Base-by-base conservation (phyloP, 2,329 filamentous ascomycete genomes). In the Fusarium newnesense region DNA sequence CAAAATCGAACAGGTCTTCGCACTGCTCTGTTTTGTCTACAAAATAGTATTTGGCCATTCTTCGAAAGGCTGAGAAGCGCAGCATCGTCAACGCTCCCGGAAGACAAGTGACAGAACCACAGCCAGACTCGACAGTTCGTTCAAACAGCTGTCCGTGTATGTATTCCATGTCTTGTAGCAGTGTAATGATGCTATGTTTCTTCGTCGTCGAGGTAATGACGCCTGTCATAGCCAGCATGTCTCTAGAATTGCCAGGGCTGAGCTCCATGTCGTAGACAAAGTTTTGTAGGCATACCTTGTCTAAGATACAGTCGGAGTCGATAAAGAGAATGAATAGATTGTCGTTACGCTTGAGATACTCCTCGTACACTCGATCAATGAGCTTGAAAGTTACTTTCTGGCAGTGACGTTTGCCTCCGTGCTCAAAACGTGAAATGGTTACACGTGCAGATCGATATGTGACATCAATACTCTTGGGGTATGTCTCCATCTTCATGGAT, bases 191-290 rank as follows among this genome's bases (percentile, higher is more conserved):
- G 75, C 93, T 94, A 81, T 97, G 93, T 77, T 93, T 96, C 77
- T 92, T 90, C 0, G 96, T 97, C 0, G 95, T 98, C 2, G 95
- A 96, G 4, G 96, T 98, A 79, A 98, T 98, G 79, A 98, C 94
- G 37, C 96, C 96, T 19, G 96, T 98, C 94, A 98, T 98, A 60
- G 96, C 96, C 79, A 98, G 87, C 94, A 97, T 98, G 80, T 97
- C 94, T 79, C 92, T 91, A 79, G 93, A 91, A 83, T 95, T 97
- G 61, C 95, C 95, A 2, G 96, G 96, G 81, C 96, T 97, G 69
- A 98, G 87, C 82, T 98, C 95, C 96, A 98, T 98, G 80, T 98
- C 96, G 82, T 96, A 98, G 85, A 98, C 94, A 83, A 98, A 98
- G 81, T 98, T 98, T 80, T 98, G 96, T 67, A 98, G 89, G 80